Conservation (phyloP, 495 filamentous ascomycete species). For the Xylaria cubensis region DNA sequence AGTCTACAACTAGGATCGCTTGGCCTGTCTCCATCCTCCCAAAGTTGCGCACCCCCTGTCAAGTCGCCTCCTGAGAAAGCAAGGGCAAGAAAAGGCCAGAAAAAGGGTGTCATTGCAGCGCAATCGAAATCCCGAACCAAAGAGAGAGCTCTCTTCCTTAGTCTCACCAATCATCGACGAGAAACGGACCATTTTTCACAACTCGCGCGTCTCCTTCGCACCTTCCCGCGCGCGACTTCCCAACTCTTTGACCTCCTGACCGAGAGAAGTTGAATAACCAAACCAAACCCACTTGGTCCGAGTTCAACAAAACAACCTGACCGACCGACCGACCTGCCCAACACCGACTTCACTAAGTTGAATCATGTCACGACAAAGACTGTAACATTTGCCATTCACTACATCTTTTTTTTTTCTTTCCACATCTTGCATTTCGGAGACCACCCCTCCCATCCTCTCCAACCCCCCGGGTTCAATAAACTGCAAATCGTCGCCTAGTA, state of each 20-base stretch:
- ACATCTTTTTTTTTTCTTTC: slow-evolving; percentile 22
- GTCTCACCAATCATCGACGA: slow-evolving; percentile 19
- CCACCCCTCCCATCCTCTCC: too few relatives aligned
- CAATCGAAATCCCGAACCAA: slow-evolving; percentile 23
- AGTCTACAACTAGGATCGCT: slow-evolving; percentile 20
- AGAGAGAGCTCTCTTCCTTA: not conserved
- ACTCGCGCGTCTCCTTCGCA: slow-evolving; percentile 8
- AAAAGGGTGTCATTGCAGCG: slow-evolving; percentile 33
- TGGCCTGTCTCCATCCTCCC: slow-evolving; percentile 19
- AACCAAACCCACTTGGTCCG: too few relatives aligned
- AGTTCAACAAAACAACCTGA: too few relatives aligned
- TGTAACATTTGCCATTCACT: slow-evolving; percentile 33
- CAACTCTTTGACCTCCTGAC: slow-evolving; percentile 6
- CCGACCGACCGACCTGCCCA: not conserved
- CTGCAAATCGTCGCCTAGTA: slow-evolving; percentile 22
- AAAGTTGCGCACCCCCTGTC: slow-evolving; percentile 22
- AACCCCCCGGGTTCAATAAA: slow-evolving; percentile 25
- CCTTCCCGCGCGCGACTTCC: not conserved
- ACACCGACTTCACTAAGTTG: slow-evolving; percentile 2
- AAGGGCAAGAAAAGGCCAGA: slow-evolving; percentile 21
- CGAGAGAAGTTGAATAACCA: not conserved
- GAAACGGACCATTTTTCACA: not conserved
- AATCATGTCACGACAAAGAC: slow-evolving; percentile 39
- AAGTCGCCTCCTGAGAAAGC: slow-evolving; percentile 29
- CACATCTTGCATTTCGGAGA: slow-evolving; percentile 26